Base-by-base conservation (phyloP, 495 filamentous ascomycete genomes). In the Jackrogersella multiformis region DNA sequence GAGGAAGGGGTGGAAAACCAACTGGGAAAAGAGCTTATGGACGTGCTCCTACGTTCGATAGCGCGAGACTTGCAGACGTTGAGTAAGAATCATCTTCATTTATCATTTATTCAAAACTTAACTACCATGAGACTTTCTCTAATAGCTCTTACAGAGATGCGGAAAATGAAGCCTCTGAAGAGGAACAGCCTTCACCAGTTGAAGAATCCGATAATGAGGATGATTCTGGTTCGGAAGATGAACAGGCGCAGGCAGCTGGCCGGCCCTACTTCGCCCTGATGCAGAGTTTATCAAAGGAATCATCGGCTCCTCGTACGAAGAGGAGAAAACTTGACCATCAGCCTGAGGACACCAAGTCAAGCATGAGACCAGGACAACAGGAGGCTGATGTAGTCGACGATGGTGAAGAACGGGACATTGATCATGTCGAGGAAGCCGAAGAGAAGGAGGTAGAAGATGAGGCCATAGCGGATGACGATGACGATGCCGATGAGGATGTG, bases 231-330 rank as follows among this genome's bases (percentile, higher is more conserved):
- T 83, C 83, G 8, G 81, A 82, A 23, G 74, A 75, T 15, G 73
- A 77, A 61, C 23, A 75, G 16, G 70, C 75, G 1, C 54, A 61
- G 54, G 64, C 23, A 71, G 69, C 69, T 70, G 81, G 45, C 18
- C 74, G 74, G 51, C 82, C 90, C 1, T 92, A 92, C 68, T 84
- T 85, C 63, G 86, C 87, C 64, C 77, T 92, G 24, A 80, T 93
- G 72, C 84, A 90, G 66, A 83, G 88, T 42, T 77, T 93, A 24
- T 69, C 78, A 23, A 83, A 88, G 12, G 77, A 83, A 5, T 80
- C 81, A 8, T 81, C 81, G 16, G 83, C 79, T 44, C 87, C 87
- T 53, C 84, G 79, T 60, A 76, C 82, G 9, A 96, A 94, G 74
- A 85, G 84, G 76, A 82, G 90, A 70, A 94, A 92, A 71, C 68